These are phyloP conservation scores for Leucosporidium scottii DNA, from an alignment of 768 basidiomycete genomes.

Conservation along the genomic window DNA sequence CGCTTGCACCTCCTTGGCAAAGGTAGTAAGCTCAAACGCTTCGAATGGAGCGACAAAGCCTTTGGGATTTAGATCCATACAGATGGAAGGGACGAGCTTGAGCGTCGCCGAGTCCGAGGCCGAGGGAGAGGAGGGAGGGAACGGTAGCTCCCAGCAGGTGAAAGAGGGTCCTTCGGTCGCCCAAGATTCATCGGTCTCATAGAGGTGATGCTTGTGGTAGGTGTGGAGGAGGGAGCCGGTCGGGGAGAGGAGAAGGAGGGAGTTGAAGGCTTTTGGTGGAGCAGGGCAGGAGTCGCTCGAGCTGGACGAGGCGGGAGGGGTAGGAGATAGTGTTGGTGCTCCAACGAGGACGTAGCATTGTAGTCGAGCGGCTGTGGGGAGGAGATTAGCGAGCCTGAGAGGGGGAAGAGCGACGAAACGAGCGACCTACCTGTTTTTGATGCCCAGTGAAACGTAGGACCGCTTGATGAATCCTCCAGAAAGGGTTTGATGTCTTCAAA, in stretches of 20 bases:
- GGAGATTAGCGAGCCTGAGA: too few species aligned
- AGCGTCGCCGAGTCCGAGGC: constrained; percentile 1
- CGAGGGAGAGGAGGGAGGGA: constrained; percentile 8
- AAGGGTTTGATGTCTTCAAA: constrained; percentile 27
- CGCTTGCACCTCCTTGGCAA: constrained; percentile 3
- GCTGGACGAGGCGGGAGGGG: neutral
- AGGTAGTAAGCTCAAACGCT: constrained; percentile 21
- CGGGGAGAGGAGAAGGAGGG: constrained; percentile 20
- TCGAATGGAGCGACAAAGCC: constrained; percentile 25
- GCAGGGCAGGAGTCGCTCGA: neutral
- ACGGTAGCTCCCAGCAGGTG: constrained; percentile 9
- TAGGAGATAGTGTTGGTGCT: constrained; percentile 10
- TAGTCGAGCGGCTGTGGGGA: constrained; percentile 8
- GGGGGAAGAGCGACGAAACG: too few species aligned
- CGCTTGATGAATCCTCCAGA: constrained; percentile 15
- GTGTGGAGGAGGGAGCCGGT: constrained; percentile 24
- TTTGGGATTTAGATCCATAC: constrained; percentile 36
- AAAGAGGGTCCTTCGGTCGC: constrained; percentile 22
- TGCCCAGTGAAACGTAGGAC: constrained; percentile 25
- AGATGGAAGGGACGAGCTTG: constrained; percentile 26
- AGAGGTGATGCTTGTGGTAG: constrained; percentile 35
- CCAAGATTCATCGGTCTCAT: constrained; percentile 35
- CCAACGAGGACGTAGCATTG: constrained; percentile 32
- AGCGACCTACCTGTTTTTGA: constrained; percentile 16
- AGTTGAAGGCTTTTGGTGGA: constrained; percentile 17